These are phyloP conservation scores for Paspalum vaginatum DNA, from an alignment of 176 grass and related monocot species.

Conservation along the genomic window DNA sequence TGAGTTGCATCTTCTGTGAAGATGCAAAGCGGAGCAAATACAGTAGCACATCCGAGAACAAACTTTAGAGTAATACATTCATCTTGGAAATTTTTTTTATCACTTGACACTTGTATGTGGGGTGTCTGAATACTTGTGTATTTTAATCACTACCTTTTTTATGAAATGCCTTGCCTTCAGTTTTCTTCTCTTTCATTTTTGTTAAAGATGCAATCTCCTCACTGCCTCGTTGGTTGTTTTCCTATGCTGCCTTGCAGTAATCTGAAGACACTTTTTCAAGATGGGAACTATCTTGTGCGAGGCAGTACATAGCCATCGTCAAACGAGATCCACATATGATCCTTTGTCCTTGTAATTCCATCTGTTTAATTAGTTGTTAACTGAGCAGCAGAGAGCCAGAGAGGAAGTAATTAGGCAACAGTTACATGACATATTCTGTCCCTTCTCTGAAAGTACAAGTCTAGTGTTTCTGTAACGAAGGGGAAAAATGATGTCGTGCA, in stretches of 20 bases:
- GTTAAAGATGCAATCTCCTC: neutral
- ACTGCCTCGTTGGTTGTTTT: neutral
- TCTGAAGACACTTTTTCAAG: conserved; percentile 51
- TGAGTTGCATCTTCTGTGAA: neutral
- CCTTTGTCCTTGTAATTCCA: conserved; percentile 13
- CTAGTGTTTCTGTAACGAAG: neutral
- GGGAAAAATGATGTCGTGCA: neutral
- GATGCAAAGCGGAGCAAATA: conserved; percentile 17
- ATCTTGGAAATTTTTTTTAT: neutral
- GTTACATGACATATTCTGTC: conserved; percentile 7
- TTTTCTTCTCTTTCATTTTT: neutral
- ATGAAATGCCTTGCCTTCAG: neutral
- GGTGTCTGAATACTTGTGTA: neutral
- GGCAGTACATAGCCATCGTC: conserved; percentile 29
- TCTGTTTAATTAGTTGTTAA: conserved; percentile 26
- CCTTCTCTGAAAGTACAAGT: conserved; percentile 7
- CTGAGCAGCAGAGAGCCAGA: conserved; percentile 28
- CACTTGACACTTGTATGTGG: neutral
- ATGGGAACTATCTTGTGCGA: conserved; percentile 40
- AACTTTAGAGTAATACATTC: neutral
- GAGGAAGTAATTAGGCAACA: neutral
- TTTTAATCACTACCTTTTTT: neutral
- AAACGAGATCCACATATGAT: conserved; percentile 17
- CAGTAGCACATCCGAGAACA: neutral
- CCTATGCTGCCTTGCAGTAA: conserved; percentile 47